phyloP scores from a whole-genome alignment of 2,329 filamentous ascomycete species.

The Tetracladium maxilliforme region DNA sequence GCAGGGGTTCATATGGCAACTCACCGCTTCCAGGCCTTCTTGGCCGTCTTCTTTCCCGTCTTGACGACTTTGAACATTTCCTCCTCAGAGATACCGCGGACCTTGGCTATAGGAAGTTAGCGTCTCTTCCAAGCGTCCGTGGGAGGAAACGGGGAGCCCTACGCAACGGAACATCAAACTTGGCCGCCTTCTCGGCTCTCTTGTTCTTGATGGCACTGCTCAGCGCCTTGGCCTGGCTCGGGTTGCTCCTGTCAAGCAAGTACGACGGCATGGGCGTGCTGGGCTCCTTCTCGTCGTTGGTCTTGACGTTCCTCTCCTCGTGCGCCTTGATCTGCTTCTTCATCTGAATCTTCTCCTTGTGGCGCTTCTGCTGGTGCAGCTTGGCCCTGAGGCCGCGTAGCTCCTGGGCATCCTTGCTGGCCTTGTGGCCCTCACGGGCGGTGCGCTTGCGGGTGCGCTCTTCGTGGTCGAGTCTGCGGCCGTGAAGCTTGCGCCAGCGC shows the following conservation, averaged over 20 bases:
- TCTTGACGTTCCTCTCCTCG: constrained; percentile 94
- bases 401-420: constrained; percentile 83
- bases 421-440: constrained; percentile 80
- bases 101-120: no score
- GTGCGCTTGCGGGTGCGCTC: constrained; percentile 77
- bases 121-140: no score
- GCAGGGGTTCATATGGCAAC: constrained; percentile 9
- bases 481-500: constrained; percentile 55
- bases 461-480: constrained; percentile 55
- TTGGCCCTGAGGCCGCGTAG: constrained; percentile 85
- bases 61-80: constrained; percentile 97
- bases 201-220: constrained; percentile 90
- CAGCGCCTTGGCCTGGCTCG: constrained; percentile 50
- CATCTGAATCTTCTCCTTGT: constrained; percentile 98
- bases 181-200: constrained; percentile 81
- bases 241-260: constrained; percentile 65
- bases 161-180: constrained; percentile 83
- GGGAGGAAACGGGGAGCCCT: no score
- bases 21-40: no score
- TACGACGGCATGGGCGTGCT: constrained; percentile 80
- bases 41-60: constrained; percentile 86
- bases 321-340: constrained; percentile 87
- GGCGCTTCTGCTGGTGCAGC: constrained; percentile 81
- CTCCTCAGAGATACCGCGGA: constrained; percentile 84
- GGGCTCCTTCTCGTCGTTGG: constrained; percentile 61